A percentile compares a stretch with the other conserved stretches of the same genome.
These are phyloP conservation scores for Nissolia schottii DNA, from an alignment of 306 rosid species.

Conservation along the genomic window DNA sequence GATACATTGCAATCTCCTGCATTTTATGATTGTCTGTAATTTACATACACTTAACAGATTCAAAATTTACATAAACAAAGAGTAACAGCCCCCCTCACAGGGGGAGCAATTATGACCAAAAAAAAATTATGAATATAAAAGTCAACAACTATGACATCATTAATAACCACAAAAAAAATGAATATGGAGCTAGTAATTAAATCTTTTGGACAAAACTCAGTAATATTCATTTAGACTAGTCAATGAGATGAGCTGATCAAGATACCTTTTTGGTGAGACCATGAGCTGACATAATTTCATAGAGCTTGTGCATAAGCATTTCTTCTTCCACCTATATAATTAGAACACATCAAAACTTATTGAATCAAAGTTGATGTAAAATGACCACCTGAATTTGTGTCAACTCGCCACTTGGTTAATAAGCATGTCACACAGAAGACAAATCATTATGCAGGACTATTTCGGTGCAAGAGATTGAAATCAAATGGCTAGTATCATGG, in stretches of 20 bases:
- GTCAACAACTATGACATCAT: background rate
- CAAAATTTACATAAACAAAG: background rate
- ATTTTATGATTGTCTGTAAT: background rate
- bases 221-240: background rate
- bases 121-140: background rate
- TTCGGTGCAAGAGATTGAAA: background rate
- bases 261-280: conserved; percentile 11
- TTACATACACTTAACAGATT: background rate
- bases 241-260: background rate
- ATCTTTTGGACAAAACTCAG: background rate
- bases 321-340: conserved; percentile 35
- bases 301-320: conserved; percentile 35
- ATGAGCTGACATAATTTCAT: conserved; percentile 19
- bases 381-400: background rate
- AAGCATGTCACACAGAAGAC: background rate
- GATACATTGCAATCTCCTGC: background rate
- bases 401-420: background rate
- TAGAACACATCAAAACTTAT: background rate
- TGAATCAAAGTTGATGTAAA: background rate
- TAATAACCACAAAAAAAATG: background rate
- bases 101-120: background rate
- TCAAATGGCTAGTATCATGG: background rate
- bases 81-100: background rate
- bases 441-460: background rate
- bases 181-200: background rate